phyloP scores from a whole-genome alignment of 2,329 filamentous ascomycete genomes.

The Hypoxylon sp. region DNA sequence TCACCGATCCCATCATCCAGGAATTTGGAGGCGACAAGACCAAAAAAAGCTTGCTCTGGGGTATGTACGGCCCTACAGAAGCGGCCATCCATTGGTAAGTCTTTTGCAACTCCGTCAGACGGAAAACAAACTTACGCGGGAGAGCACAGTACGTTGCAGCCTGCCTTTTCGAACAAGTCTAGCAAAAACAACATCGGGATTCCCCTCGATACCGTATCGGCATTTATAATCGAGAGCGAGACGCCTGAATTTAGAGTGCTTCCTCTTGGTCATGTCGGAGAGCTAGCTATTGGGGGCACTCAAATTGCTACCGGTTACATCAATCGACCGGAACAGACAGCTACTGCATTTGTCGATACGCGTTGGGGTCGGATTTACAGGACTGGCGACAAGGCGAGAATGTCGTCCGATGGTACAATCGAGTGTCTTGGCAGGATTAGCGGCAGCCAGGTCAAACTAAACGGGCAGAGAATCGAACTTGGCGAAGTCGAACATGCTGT shows the following conservation, averaged over 20 bases:
- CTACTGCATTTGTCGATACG: slow-evolving; percentile 77
- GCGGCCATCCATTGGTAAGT: slow-evolving; percentile 85
- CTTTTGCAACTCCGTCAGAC: background rate
- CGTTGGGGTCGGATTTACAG: slow-evolving; percentile 81
- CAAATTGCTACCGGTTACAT: slow-evolving; percentile 87
- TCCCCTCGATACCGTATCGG: slow-evolving; percentile 85
- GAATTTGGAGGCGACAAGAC: slow-evolving; percentile 78
- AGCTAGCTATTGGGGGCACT: slow-evolving; percentile 84
- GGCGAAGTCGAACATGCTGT: slow-evolving; percentile 83
- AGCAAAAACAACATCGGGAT: slow-evolving; percentile 80
- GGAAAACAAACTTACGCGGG: slow-evolving; percentile 17
- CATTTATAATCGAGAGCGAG: slow-evolving; percentile 74
- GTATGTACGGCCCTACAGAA: slow-evolving; percentile 96
- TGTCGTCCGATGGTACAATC: slow-evolving; percentile 77
- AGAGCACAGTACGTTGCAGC: slow-evolving; percentile 74
- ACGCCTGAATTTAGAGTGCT: slow-evolving; percentile 66
- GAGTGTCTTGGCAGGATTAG: slow-evolving; percentile 87
- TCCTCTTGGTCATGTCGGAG: slow-evolving; percentile 77
- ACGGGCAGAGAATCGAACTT: slow-evolving; percentile 86
- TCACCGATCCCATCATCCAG: slow-evolving; percentile 80
- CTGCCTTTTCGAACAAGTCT: slow-evolving; percentile 69
- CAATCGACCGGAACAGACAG: slow-evolving; percentile 83
- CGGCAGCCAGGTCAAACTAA: slow-evolving; percentile 86
- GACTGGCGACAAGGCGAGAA: slow-evolving; percentile 85
- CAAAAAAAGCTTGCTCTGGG: slow-evolving; percentile 79